A percentile compares a stretch with the other conserved stretches of the same genome.
Conservation (phyloP, 805 yeast genomes). For the Barnettozyma populi region DNA sequence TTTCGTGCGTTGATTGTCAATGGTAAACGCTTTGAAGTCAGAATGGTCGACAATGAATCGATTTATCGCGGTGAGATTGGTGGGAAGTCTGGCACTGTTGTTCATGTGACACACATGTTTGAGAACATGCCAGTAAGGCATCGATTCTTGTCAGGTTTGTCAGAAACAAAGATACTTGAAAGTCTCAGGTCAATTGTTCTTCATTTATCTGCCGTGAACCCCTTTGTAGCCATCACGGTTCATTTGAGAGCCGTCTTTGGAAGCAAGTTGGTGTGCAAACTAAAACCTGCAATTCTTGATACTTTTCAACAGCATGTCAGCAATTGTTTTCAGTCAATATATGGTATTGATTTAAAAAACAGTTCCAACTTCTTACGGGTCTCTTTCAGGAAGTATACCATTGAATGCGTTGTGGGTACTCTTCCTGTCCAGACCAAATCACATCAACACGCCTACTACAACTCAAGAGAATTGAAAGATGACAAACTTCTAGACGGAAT, state of each 20-base stretch:
- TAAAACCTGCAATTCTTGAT: neutral
- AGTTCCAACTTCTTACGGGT: slow-evolving; percentile 27
- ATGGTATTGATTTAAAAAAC: slow-evolving; percentile 25
- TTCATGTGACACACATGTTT: slow-evolving; percentile 36
- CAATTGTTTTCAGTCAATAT: slow-evolving; percentile 24
- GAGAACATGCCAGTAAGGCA: slow-evolving; percentile 40
- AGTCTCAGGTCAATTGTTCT: slow-evolving; percentile 30
- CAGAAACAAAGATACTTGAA: slow-evolving; percentile 22
- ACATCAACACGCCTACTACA: slow-evolving; percentile 42
- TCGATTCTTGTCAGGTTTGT: slow-evolving; percentile 18
- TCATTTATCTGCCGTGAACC: slow-evolving; percentile 25
- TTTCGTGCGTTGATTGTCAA: slow-evolving; percentile 16
- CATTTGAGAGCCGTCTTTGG: neutral
- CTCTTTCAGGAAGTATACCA: slow-evolving; percentile 21
- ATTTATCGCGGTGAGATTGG: neutral
- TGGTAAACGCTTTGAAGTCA: slow-evolving; percentile 6
- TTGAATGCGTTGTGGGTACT: slow-evolving; percentile 37
- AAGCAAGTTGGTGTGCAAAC: slow-evolving; percentile 7
- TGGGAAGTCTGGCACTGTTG: slow-evolving; percentile 34
- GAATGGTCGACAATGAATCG: slow-evolving; percentile 6
- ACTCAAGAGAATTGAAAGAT: slow-evolving; percentile 28
- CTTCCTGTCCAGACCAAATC: slow-evolving; percentile 29
- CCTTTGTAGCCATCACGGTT: slow-evolving; percentile 19
- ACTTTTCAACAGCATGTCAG: slow-evolving; percentile 12
- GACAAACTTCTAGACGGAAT: slow-evolving; percentile 16